Evolutionary conservation across 768 basidiomycete genomes (phyloP).

Genomic region (Tricholoma flavovirens): DNA sequence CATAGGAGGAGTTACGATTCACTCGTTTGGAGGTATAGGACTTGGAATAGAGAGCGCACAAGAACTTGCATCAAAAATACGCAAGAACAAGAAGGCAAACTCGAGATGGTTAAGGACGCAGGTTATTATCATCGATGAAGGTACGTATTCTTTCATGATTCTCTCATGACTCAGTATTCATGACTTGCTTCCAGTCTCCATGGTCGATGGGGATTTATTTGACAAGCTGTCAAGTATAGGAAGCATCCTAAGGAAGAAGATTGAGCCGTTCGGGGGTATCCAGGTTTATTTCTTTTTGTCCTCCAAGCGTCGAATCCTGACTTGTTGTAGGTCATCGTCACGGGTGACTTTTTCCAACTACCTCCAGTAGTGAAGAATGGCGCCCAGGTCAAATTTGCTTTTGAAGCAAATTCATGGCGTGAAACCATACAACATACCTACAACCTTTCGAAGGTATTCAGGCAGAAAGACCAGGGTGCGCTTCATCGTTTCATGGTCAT

Average conservation of each 20-base stretch:
- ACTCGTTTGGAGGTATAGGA: slow-evolving; percentile 94
- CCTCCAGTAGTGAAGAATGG: slow-evolving; percentile 78
- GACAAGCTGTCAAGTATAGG: slow-evolving; percentile 84
- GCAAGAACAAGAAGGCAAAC: slow-evolving; percentile 79
- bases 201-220: slow-evolving; percentile 92
- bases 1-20: slow-evolving; percentile 92
- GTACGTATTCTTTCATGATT: slow-evolving; percentile 28
- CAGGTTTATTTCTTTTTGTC: slow-evolving; percentile 45
- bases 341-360: slow-evolving; percentile 97
- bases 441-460: slow-evolving; percentile 92
- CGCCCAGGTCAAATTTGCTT: slow-evolving; percentile 75
- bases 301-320: background rate
- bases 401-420: slow-evolving; percentile 80
- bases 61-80: slow-evolving; percentile 57
- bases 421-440: slow-evolving; percentile 73
- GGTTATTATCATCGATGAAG: slow-evolving; percentile 81
- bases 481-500: slow-evolving; percentile 1
- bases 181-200: slow-evolving; percentile 66
- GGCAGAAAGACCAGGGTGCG: slow-evolving; percentile 87
- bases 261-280: slow-evolving; percentile 85
- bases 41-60: slow-evolving; percentile 65
- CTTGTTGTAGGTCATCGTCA: slow-evolving; percentile 66
- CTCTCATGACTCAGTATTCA: background rate
- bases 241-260: slow-evolving; percentile 51
- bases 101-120: slow-evolving; percentile 80